Conservation (phyloP, 2,329 filamentous ascomycete genomes). For the Dactylellina leptospora region DNA sequence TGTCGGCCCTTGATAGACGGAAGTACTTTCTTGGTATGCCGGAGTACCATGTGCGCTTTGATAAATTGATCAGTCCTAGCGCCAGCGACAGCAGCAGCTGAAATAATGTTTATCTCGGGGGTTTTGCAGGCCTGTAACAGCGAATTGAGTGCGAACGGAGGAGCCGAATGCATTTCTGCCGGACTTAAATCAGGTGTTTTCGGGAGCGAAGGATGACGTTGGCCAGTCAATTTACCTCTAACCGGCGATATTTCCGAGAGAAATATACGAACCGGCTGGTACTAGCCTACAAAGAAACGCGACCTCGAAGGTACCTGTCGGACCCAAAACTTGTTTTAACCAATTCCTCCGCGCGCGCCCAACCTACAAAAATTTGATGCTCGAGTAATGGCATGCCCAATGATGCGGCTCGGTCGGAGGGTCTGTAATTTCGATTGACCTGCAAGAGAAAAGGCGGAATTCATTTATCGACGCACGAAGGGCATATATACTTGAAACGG, state of each 20-base stretch:
- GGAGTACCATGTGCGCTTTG: background rate
- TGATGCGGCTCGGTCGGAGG: background rate
- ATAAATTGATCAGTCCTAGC: background rate
- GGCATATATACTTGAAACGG: conserved; percentile 9
- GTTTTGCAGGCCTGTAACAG: background rate
- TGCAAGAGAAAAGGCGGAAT: background rate
- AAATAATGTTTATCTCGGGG: background rate
- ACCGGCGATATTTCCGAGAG: no score
- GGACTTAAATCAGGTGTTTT: no score
- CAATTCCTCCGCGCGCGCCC: no score
- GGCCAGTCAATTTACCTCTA: no score
- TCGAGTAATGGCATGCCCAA: conserved; percentile 1
- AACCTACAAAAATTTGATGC: no score
- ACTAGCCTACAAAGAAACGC: no score
- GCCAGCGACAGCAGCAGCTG: background rate
- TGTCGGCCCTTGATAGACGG: background rate
- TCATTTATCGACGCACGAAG: background rate
- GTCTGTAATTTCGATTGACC: background rate
- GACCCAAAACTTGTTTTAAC: no score
- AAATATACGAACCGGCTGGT: no score
- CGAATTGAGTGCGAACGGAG: background rate
- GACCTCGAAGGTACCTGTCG: no score
- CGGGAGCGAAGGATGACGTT: no score
- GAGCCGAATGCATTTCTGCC: no score
- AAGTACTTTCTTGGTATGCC: background rate